These are phyloP conservation scores for Ehretia macrophylla DNA, from an alignment of 257 asterid species.

Conservation along the genomic window DNA sequence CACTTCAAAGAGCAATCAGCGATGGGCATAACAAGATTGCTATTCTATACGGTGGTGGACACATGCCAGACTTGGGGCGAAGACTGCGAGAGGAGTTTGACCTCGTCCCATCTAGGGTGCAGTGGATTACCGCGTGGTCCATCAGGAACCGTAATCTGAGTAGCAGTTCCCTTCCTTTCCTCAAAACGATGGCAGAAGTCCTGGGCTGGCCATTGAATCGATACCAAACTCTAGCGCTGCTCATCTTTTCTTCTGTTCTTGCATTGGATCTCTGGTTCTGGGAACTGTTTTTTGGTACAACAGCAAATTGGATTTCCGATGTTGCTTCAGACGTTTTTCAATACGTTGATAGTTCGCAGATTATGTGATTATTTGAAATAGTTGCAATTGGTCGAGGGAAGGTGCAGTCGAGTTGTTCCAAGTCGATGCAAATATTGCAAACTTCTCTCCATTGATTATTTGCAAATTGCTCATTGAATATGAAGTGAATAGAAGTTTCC, in stretches of 20 bases:
- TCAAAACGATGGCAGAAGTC: conserved; percentile 50
- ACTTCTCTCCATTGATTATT: neutral
- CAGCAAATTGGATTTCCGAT: conserved; percentile 57
- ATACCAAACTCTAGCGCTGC: conserved; percentile 83
- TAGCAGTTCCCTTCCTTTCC: conserved; percentile 52
- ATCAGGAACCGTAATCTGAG: conserved; percentile 44
- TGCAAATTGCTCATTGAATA: neutral
- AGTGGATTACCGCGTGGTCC: conserved; percentile 97
- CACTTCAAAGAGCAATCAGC: conserved; percentile 54
- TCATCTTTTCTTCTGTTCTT: conserved; percentile 78
- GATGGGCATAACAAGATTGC: conserved; percentile 79
- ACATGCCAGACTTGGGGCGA: conserved; percentile 97
- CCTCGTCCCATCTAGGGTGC: conserved; percentile 73
- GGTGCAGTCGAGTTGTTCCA: neutral
- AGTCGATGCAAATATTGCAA: neutral
- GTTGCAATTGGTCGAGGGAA: neutral
- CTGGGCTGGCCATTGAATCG: conserved; percentile 83
- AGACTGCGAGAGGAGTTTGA: conserved; percentile 72
- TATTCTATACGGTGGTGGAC: conserved; percentile 92
- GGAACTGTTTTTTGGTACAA: conserved; percentile 79
- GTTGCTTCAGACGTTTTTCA: conserved; percentile 44
- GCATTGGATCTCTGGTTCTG: conserved; percentile 94
- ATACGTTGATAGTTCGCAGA: conserved; percentile 27
- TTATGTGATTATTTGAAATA: conserved; percentile 26
- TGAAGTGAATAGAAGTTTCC: too few species aligned